These are phyloP conservation scores for Penicillium olsonii DNA, from an alignment of 2,329 filamentous ascomycete genomes.

Conservation along the genomic window DNA sequence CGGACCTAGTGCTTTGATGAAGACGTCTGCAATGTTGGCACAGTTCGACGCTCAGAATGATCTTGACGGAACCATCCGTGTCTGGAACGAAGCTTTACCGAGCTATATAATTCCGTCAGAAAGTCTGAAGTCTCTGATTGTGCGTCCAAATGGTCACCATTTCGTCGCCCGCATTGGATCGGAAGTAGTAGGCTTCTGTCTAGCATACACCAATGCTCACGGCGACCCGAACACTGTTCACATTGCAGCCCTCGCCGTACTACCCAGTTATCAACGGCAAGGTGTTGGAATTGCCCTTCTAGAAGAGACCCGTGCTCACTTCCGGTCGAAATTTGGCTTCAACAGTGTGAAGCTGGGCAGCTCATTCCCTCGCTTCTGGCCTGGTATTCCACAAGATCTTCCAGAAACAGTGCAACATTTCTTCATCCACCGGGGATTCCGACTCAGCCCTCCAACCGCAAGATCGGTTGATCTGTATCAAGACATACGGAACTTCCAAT, in stretches of 20 bases:
- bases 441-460: constrained; percentile 25
- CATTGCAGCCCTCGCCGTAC: constrained; percentile 42
- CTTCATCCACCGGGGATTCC: constrained; percentile 45
- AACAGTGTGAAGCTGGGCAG: constrained; percentile 29
- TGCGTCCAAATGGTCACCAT: constrained; percentile 31
- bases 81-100: constrained; percentile 42
- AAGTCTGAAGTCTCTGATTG: constrained; percentile 31
- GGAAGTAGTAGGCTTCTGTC: constrained; percentile 39
- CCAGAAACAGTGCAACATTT: constrained; percentile 38
- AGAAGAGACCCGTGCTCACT: constrained; percentile 28
- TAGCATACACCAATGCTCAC: constrained; percentile 34
- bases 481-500: constrained; percentile 38
- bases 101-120: constrained; percentile 35
- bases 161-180: constrained; percentile 34
- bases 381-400: constrained; percentile 45
- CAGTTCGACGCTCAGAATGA: constrained; percentile 28
- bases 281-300: constrained; percentile 44
- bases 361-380: constrained; percentile 50
- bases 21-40: constrained; percentile 13
- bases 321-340: constrained; percentile 27
- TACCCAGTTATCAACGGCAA: constrained; percentile 34
- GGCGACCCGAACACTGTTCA: constrained; percentile 28
- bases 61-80: constrained; percentile 28
- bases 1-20: constrained; percentile 16
- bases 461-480: constrained; percentile 44